Conservation (phyloP, 768 basidiomycete species). For the Hypholoma sublateritium region DNA sequence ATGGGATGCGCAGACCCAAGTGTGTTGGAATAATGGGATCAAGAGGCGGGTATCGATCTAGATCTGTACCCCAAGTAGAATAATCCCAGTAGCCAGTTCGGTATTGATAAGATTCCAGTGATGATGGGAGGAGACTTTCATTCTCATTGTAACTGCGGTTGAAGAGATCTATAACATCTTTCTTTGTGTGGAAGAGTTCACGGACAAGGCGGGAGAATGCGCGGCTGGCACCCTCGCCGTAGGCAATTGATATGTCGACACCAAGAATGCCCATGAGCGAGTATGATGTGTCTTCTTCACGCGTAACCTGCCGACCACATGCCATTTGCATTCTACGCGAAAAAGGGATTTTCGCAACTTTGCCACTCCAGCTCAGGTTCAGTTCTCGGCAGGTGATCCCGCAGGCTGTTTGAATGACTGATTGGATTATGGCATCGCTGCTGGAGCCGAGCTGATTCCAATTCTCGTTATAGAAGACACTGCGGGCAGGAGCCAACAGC, state of each 20-base stretch:
- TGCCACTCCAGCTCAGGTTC: neutral
- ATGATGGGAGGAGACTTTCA: no score
- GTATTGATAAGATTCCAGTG: no score
- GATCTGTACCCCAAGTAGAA: no score
- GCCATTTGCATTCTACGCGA: conserved; percentile 5
- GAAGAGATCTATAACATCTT: neutral
- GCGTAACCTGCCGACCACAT: neutral
- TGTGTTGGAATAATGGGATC: no score
- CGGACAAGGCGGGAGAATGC: conserved; percentile 9
- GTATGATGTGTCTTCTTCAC: conserved; percentile 7
- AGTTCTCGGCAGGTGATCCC: neutral
- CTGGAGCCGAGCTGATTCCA: neutral
- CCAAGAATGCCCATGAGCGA: conserved; percentile 11
- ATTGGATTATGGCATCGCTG: neutral
- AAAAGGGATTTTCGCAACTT: neutral
- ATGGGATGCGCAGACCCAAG: no score
- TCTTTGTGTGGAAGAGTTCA: neutral
- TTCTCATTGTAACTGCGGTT: neutral
- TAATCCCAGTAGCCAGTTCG: no score
- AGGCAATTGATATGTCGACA: conserved; percentile 9
- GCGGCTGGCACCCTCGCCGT: conserved; percentile 9
- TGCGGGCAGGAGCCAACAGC: conserved; percentile 1
- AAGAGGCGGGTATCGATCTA: no score
- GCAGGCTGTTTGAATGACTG: conserved; percentile 3
- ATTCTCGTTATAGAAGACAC: conserved; percentile 3